Conservation (phyloP, 2,329 filamentous ascomycete species). For the Colletotrichum tanaceti region DNA sequence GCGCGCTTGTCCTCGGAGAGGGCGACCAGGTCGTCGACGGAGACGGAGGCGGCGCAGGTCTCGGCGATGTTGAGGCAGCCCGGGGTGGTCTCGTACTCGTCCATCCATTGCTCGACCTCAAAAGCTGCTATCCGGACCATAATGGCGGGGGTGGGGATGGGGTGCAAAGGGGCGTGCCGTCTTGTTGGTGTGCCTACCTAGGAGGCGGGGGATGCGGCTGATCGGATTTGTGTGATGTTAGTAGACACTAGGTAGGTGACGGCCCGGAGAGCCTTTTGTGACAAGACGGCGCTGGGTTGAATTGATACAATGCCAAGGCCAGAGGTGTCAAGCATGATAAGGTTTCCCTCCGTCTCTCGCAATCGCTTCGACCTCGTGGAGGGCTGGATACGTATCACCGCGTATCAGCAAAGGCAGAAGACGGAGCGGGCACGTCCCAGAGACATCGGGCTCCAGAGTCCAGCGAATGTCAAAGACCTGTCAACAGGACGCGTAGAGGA, state of each 20-base stretch:
- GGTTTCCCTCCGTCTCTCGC: constrained; percentile 6
- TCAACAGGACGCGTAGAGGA: constrained; percentile 27
- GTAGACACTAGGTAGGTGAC: not conserved
- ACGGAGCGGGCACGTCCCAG: constrained; percentile 13
- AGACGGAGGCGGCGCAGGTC: constrained; percentile 81
- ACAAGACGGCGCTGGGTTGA: constrained; percentile 1
- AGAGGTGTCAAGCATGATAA: constrained; percentile 25
- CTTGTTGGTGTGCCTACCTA: no score
- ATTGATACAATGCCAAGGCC: constrained; percentile 36
- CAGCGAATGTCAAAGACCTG: constrained; percentile 30
- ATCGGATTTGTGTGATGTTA: not conserved
- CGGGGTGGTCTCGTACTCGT: constrained; percentile 67
- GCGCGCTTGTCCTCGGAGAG: constrained; percentile 66
- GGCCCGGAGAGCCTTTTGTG: not conserved
- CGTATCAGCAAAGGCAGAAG: constrained; percentile 8
- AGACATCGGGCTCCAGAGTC: constrained; percentile 11
- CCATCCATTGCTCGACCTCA: constrained; percentile 79
- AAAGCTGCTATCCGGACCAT: constrained; percentile 59
- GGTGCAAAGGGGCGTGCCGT: not conserved
- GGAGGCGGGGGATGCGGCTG: not conserved
- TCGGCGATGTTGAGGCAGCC: constrained; percentile 78
- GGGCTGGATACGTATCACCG: not conserved
- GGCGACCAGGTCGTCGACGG: constrained; percentile 72
- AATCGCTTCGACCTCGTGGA: constrained; percentile 20
- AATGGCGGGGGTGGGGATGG: constrained; percentile 23